These are phyloP conservation scores for Onygenales sp. DNA, from an alignment of 2,329 filamentous ascomycete genomes.

Conservation along the genomic window DNA sequence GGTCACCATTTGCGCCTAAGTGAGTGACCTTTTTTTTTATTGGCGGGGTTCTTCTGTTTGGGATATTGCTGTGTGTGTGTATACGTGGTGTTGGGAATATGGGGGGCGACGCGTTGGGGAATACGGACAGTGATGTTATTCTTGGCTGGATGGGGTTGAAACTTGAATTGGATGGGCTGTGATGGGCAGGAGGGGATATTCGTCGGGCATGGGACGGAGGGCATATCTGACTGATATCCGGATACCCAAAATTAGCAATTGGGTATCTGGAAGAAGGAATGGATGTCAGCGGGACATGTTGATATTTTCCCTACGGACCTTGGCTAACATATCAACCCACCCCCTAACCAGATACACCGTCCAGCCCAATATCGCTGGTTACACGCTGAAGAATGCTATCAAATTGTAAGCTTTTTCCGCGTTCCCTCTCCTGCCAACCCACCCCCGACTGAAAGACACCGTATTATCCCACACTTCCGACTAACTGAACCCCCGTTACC, in stretches of 20 bases:
- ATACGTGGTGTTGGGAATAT: background rate
- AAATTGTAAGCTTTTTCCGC: conserved; percentile 35
- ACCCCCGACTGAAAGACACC: too few species aligned
- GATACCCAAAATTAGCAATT: too few species aligned
- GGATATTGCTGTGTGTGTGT: background rate
- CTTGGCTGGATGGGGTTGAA: background rate
- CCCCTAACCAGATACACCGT: conserved; percentile 38
- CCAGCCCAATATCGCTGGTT: conserved; percentile 39
- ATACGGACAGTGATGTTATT: background rate
- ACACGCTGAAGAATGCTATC: conserved; percentile 32
- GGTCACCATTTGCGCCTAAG: conserved; percentile 50
- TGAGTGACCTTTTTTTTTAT: conserved; percentile 25
- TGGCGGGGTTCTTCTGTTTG: conserved; percentile 13
- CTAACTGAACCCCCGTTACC: background rate
- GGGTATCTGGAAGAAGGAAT: too few species aligned
- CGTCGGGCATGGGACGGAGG: too few species aligned
- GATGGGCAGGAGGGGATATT: background rate
- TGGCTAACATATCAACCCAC: too few species aligned
- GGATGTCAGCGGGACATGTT: too few species aligned
- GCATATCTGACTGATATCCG: too few species aligned
- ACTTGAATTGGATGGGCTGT: background rate
- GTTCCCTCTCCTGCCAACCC: background rate
- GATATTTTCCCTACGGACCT: too few species aligned
- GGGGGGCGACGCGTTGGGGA: background rate
- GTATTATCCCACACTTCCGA: background rate